Evolutionary conservation across 768 basidiomycete genomes (phyloP).

Genomic region (Leucocoprinus birnbaumii): DNA sequence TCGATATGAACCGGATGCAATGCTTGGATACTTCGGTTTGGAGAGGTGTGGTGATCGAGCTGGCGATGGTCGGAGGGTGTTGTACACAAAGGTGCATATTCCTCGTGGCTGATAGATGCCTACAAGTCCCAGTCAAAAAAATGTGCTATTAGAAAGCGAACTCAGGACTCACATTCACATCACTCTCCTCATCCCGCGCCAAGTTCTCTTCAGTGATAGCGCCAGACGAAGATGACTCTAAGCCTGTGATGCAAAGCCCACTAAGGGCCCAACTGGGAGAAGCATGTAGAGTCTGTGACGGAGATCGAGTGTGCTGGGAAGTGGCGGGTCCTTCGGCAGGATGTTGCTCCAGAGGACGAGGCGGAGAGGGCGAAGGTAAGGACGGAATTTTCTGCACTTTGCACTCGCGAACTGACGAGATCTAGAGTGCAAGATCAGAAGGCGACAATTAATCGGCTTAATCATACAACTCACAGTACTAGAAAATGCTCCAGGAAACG

Average conservation of each 20-base stretch:
- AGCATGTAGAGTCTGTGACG: not conserved
- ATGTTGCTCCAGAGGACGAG: not conserved
- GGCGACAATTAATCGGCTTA: not conserved
- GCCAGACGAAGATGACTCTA: not conserved
- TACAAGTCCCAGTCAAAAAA: not conserved
- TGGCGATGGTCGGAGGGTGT: too few species aligned
- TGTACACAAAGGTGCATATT: not conserved
- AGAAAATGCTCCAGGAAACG: not conserved
- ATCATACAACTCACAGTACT: not conserved
- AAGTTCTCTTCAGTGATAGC: not conserved
- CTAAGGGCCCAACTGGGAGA: not conserved
- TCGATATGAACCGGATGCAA: not conserved
- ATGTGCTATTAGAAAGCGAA: too few species aligned
- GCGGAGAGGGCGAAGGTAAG: not conserved
- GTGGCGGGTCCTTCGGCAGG: not conserved
- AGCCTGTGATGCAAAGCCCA: slow-evolving; percentile 4
- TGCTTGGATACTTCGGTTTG: too few species aligned
- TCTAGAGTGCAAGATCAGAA: not conserved
- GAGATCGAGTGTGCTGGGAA: not conserved
- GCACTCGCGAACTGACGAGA: not conserved
- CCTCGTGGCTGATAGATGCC: not conserved
- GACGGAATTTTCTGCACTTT: not conserved
- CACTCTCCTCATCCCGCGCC: not conserved
- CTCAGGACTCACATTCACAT: not conserved
- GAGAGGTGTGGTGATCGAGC: too few species aligned